Percentiles rank a stretch among this genome's conserved stretches.
Conservation (phyloP, 441 rosid species). For the Geranium incanum region DNA sequence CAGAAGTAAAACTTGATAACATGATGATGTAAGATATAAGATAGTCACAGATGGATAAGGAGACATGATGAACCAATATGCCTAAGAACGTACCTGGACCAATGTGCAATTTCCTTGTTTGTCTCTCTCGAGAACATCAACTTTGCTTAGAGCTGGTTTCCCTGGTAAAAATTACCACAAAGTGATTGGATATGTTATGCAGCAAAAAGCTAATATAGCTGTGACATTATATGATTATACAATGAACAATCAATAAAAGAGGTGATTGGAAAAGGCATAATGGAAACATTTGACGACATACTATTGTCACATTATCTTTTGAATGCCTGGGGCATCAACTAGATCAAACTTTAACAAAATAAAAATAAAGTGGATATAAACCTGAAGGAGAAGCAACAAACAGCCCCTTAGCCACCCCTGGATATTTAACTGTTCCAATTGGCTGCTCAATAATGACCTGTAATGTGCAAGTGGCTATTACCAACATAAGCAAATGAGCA, state of each 20-base stretch:
- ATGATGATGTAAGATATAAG: background rate
- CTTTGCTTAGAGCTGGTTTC: slow-evolving; percentile 70
- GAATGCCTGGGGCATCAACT: slow-evolving; percentile 8
- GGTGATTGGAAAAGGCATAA: background rate
- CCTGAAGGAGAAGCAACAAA: slow-evolving; percentile 78
- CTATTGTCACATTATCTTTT: background rate
- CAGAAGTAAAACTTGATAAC: background rate
- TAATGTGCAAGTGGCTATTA: slow-evolving; percentile 18
- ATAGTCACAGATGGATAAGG: background rate
- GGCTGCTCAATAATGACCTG: slow-evolving; percentile 69
- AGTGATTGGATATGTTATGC: background rate
- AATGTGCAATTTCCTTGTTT: slow-evolving; percentile 37
- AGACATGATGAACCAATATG: background rate
- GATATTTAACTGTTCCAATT: slow-evolving; percentile 60
- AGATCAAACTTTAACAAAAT: slow-evolving; percentile 10
- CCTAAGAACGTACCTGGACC: slow-evolving; percentile 49
- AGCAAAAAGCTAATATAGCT: background rate
- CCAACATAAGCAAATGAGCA: background rate
- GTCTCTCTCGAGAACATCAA: slow-evolving; percentile 64
- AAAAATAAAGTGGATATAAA: slow-evolving; percentile 18
- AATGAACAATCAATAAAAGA: background rate
- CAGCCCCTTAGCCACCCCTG: slow-evolving; percentile 81
- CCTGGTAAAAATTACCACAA: slow-evolving; percentile 34
- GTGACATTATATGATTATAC: background rate
- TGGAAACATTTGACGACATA: slow-evolving; percentile 12